Percentiles rank a stretch among this genome's conserved stretches.
Conservation (phyloP, 805 yeast species). For the Ogataea thermomethanolica region DNA sequence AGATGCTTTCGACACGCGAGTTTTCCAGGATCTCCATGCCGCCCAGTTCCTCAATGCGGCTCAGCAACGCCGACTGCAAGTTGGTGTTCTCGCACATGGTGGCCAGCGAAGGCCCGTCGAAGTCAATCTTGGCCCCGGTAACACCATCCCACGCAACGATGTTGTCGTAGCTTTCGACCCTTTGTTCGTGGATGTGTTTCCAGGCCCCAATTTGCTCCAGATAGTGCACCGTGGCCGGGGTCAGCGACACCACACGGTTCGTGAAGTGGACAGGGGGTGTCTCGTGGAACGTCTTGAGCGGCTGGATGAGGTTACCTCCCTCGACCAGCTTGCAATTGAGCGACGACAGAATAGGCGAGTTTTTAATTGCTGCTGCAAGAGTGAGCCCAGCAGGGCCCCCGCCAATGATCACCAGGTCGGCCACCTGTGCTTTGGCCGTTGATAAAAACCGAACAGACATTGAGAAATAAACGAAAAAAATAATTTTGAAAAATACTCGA, state of each 20-base stretch:
- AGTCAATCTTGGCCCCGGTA: constrained; percentile 66
- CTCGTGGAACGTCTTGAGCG: constrained; percentile 44
- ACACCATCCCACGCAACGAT: constrained; percentile 83
- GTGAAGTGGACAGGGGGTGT: constrained; percentile 52
- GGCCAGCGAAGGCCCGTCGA: constrained; percentile 64
- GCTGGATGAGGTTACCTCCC: constrained; percentile 51
- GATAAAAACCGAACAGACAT: constrained; percentile 28
- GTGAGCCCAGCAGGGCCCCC: constrained; percentile 98
- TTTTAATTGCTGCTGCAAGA: constrained; percentile 74
- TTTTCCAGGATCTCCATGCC: constrained; percentile 52
- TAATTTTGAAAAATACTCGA: background rate
- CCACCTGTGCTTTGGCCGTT: constrained; percentile 24
- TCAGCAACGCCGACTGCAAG: constrained; percentile 69
- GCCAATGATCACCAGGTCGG: constrained; percentile 85
- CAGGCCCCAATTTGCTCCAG: constrained; percentile 73
- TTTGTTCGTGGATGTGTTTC: constrained; percentile 60
- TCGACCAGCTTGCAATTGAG: constrained; percentile 71
- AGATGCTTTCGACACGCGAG: constrained; percentile 62
- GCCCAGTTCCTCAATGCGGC: constrained; percentile 46
- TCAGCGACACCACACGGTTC: constrained; percentile 81
- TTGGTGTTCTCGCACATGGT: constrained; percentile 89
- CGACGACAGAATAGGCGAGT: constrained; percentile 56
- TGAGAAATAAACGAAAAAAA: background rate
- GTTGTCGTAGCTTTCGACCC: constrained; percentile 76
- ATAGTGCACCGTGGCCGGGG: constrained; percentile 72